Evolutionary conservation across 345 rosid species (phyloP).

Genomic region (Cardamine chenopodiifolia): DNA sequence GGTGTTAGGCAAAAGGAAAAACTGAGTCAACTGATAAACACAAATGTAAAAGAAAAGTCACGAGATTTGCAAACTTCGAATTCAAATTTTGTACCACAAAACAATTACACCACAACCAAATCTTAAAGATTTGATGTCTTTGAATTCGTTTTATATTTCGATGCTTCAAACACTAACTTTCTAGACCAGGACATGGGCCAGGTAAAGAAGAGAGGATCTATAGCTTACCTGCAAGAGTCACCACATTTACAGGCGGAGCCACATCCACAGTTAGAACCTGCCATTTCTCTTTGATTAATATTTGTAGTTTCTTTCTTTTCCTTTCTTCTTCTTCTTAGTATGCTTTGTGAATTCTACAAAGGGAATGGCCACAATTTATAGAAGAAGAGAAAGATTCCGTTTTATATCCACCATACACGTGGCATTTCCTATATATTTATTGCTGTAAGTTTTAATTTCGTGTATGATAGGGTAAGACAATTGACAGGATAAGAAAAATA

Average conservation of each 20-base stretch:
- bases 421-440: conserved; percentile 19
- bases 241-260: conserved; percentile 52
- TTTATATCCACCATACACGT: conserved; percentile 34
- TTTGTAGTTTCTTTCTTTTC: conserved; percentile 1
- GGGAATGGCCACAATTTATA: conserved; percentile 30
- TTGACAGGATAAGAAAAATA: background rate
- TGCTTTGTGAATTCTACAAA: conserved; percentile 26
- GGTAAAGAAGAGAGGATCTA: background rate
- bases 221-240: conserved; percentile 44
- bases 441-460: background rate
- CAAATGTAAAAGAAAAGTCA: background rate
- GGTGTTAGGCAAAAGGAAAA: background rate
- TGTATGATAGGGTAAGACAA: background rate
- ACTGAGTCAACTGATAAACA: background rate
- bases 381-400: conserved; percentile 11
- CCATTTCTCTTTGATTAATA: conserved; percentile 35
- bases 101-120: background rate
- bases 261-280: conserved; percentile 48
- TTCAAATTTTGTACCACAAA: background rate
- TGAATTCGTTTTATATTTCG: background rate
- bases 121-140: background rate
- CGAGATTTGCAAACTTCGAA: background rate
- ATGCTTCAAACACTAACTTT: background rate
- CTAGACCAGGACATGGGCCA: too few relatives aligned
- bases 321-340: conserved; percentile 4